Percentiles rank a stretch among this genome's conserved stretches.
Evolutionary conservation across 139 green algal species (phyloP).

Genomic region (Pleodorina starrii): DNA sequence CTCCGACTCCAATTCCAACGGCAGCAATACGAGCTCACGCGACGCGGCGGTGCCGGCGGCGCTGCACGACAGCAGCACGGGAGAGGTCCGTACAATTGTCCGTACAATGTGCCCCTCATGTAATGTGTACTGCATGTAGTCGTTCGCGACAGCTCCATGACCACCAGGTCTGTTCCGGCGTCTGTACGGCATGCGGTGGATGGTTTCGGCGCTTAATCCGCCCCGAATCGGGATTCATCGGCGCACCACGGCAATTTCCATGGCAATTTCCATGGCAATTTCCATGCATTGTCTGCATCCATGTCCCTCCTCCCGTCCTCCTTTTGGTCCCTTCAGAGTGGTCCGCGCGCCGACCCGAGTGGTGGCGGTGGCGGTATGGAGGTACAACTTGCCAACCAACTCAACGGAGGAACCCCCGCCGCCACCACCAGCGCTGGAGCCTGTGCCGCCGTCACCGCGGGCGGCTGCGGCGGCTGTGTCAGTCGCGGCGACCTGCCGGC

Average conservation of each 20-base stretch:
- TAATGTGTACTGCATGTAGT: too few relatives aligned
- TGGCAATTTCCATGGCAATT: too few relatives aligned
- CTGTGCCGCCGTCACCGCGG: not conserved
- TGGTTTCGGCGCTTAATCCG: too few relatives aligned
- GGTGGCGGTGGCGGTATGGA: not conserved
- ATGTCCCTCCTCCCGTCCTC: too few relatives aligned
- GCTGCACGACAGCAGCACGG: slow-evolving; percentile 14
- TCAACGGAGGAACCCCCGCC: too few relatives aligned
- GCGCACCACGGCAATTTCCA: too few relatives aligned
- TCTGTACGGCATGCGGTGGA: too few relatives aligned
- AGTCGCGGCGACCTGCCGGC: not conserved
- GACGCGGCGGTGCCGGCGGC: not conserved
- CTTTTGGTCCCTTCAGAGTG: too few relatives aligned
- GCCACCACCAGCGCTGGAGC: not conserved
- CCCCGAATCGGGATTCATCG: too few relatives aligned
- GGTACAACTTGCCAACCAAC: not conserved
- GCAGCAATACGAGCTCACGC: not conserved
- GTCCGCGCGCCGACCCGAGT: not conserved
- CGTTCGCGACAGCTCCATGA: too few relatives aligned
- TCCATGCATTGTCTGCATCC: too few relatives aligned
- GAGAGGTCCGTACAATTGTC: not conserved
- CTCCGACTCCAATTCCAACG: not conserved
- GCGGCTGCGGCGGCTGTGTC: not conserved
- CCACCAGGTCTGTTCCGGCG: too few relatives aligned
- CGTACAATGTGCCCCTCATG: not conserved